phyloP scores from a whole-genome alignment of 129 eudicot species.

The Ambrosia trifida region DNA sequence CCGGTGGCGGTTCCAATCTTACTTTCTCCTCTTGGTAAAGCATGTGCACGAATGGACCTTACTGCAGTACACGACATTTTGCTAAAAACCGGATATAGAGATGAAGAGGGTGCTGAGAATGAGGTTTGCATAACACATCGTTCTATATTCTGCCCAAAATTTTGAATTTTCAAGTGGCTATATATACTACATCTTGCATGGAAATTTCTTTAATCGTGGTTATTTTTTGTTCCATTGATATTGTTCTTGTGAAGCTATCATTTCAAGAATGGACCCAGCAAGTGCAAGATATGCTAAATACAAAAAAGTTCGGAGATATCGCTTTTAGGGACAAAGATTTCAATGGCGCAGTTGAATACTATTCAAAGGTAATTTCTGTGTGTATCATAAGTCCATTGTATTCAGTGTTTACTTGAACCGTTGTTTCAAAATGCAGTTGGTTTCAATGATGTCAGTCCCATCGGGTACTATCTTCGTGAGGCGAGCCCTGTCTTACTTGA shows the following conservation, averaged over 20 bases:
- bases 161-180: background rate
- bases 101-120: conserved; percentile 98
- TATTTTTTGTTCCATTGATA: background rate
- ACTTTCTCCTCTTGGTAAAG: conserved; percentile 96
- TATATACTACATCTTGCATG: background rate
- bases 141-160: background rate
- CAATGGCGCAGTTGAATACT: conserved; percentile 71
- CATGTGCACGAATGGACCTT: conserved; percentile 95
- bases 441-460: conserved; percentile 84
- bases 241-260: conserved; percentile 58
- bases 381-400: background rate
- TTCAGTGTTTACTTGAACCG: background rate
- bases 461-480: conserved; percentile 90
- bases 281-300: conserved; percentile 95
- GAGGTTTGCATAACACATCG: conserved; percentile 52
- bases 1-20: conserved; percentile 60
- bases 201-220: no score
- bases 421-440: conserved; percentile 57
- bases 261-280: conserved; percentile 99
- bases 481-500: conserved; percentile 82
- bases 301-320: conserved; percentile 93
- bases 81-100: conserved; percentile 90
- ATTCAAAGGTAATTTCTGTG: conserved; percentile 69
- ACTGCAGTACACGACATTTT: conserved; percentile 94
- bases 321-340: conserved; percentile 95